Evolutionary conservation across 23 red algal species (phyloP).

Genomic region (Gracilariopsis chorda): DNA sequence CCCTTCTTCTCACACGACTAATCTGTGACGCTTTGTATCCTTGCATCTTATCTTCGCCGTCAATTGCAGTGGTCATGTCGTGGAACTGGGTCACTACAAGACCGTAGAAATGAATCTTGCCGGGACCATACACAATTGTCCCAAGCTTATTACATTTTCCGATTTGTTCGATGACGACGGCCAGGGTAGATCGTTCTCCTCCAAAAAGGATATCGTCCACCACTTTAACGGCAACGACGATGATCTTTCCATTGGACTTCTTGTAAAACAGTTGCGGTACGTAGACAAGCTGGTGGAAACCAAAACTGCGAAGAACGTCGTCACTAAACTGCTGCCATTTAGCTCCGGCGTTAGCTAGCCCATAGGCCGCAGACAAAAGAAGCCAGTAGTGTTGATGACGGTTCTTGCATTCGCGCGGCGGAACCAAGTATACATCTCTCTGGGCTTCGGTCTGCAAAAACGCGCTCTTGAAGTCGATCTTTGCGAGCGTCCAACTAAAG

Average conservation of each 20-base stretch:
- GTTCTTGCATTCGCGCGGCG: conserved; percentile 3
- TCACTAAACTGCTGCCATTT: conserved; percentile 30
- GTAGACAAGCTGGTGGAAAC: background rate
- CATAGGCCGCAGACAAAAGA: background rate
- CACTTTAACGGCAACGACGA: conserved; percentile 7
- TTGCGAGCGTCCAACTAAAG: background rate
- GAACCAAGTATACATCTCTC: background rate
- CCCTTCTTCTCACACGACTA: background rate
- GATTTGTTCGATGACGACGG: background rate
- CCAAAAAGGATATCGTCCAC: background rate
- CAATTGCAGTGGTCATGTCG: background rate
- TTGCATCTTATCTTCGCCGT: conserved; percentile 29
- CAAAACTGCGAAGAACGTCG: background rate
- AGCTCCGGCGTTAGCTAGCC: conserved; percentile 13
- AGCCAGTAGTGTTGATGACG: background rate
- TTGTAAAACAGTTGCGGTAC: conserved; percentile 40
- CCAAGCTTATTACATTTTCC: background rate
- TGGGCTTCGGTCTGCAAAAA: conserved; percentile 19
- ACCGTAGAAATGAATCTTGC: background rate
- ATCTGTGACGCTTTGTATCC: background rate
- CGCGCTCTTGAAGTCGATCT: conserved; percentile 25
- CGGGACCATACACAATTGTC: background rate
- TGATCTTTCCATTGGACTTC: background rate
- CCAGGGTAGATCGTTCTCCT: background rate
- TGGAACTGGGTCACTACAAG: background rate